Conservation (phyloP, 1,139 yeast species). For the Chernovozyma sophiae-reginae region DNA sequence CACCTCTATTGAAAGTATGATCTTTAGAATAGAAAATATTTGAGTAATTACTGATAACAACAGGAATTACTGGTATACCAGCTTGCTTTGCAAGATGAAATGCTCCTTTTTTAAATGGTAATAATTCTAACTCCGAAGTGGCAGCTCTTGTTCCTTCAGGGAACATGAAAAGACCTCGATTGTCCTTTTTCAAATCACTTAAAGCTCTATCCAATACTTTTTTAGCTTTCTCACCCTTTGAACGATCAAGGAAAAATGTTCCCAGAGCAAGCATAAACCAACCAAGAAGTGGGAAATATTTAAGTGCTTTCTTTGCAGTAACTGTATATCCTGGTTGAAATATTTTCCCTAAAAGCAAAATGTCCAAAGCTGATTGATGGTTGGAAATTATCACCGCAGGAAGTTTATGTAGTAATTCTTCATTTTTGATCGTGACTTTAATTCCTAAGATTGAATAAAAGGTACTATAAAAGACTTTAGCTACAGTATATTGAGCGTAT, state of each 20-base stretch:
- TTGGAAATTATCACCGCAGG: conserved; percentile 87
- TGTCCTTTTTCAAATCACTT: conserved; percentile 49
- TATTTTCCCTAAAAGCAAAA: conserved; percentile 69
- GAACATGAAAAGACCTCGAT: conserved; percentile 77
- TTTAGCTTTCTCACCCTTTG: conserved; percentile 73
- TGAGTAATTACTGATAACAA: conserved; percentile 82
- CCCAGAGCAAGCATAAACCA: conserved; percentile 94
- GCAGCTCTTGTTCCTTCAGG: conserved; percentile 97
- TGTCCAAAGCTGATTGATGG: conserved; percentile 89
- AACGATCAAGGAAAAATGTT: conserved; percentile 84
- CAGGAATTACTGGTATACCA: conserved; percentile 81
- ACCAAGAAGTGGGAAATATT: conserved; percentile 88
- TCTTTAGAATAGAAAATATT: conserved; percentile 59
- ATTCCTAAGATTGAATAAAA: conserved; percentile 64
- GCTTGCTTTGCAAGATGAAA: conserved; percentile 96
- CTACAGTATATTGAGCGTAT: conserved; percentile 86
- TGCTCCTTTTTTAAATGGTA: conserved; percentile 95
- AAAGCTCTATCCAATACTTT: conserved; percentile 70
- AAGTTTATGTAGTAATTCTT: conserved; percentile 42
- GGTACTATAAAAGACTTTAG: conserved; percentile 67
- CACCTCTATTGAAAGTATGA: conserved; percentile 57
- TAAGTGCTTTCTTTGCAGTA: conserved; percentile 82
- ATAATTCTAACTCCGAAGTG: conserved; percentile 57
- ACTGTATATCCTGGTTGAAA: conserved; percentile 91
- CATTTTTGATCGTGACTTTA: conserved; percentile 62